Percentiles rank a stretch among this genome's conserved stretches.
Conservation (phyloP, 139 green algal species). For the Chlorokybus atmophyticus region DNA sequence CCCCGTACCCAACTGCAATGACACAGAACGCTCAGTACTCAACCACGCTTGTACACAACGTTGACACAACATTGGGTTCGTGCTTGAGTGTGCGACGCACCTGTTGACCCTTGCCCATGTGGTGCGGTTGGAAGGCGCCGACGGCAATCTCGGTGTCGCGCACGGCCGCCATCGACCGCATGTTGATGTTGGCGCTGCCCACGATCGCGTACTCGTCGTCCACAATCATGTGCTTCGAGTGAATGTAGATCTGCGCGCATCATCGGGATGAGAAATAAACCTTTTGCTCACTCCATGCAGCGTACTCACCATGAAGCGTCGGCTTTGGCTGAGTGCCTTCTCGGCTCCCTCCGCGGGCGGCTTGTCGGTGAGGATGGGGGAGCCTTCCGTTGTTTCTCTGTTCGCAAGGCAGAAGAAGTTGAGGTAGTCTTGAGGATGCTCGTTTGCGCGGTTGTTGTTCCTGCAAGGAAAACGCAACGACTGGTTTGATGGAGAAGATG, state of each 20-base stretch:
- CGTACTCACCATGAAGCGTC: neutral
- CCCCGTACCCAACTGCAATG: constrained; percentile 9
- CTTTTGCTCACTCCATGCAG: too few relatives aligned
- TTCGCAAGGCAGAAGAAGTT: constrained; percentile 50
- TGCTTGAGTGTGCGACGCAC: too few relatives aligned
- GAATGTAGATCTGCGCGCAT: constrained; percentile 26
- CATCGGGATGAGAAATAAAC: too few relatives aligned
- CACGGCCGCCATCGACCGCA: constrained; percentile 14
- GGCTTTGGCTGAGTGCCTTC: neutral
- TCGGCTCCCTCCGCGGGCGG: too few relatives aligned
- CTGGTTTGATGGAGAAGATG: too few relatives aligned
- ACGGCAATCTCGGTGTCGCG: constrained; percentile 47
- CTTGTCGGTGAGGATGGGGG: neutral
- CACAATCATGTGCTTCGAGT: constrained; percentile 27
- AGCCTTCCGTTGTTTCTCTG: constrained; percentile 4
- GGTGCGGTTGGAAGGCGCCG: constrained; percentile 35
- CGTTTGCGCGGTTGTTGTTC: constrained; percentile 3
- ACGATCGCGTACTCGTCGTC: constrained; percentile 48
- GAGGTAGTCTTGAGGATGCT: constrained; percentile 45
- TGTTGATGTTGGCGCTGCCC: constrained; percentile 35
- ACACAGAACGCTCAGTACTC: neutral
- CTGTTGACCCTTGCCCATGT: too few relatives aligned
- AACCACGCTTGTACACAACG: too few relatives aligned
- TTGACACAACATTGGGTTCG: too few relatives aligned
- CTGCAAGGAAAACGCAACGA: too few relatives aligned